Evolutionary conservation across 139 green algal genomes (phyloP).

Genomic region (Tetradesmus lagerheimii): DNA sequence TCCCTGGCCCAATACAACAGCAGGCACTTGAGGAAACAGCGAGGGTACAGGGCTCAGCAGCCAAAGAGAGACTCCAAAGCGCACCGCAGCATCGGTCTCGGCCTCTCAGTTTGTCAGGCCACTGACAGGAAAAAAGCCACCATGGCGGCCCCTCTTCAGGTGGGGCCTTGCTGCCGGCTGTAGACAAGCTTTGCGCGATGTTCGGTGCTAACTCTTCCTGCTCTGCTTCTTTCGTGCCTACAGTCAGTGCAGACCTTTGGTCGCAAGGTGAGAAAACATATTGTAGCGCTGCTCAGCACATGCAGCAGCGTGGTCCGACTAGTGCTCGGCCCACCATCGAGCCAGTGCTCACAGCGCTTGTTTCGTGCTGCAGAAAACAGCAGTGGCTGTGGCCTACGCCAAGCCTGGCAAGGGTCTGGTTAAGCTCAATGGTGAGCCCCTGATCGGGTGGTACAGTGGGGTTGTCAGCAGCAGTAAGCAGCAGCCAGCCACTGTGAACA

Average conservation of each 20-base stretch:
- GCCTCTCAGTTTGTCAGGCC: slow-evolving; percentile 10
- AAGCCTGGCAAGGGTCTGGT: slow-evolving; percentile 95
- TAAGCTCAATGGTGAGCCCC: slow-evolving; percentile 93
- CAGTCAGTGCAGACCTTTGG: slow-evolving; percentile 98
- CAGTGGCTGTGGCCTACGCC: slow-evolving; percentile 95
- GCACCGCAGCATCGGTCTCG: neutral
- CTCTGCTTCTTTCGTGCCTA: neutral
- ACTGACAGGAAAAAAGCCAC: slow-evolving; percentile 20
- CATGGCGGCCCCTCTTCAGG: slow-evolving; percentile 37
- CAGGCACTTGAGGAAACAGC: neutral
- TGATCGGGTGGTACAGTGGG: neutral
- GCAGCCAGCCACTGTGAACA: neutral
- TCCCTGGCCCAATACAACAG: neutral
- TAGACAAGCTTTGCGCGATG: neutral
- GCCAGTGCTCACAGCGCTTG: slow-evolving; percentile 2
- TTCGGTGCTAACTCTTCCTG: neutral
- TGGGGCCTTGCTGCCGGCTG: neutral
- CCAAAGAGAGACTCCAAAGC: neutral
- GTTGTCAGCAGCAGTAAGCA: neutral
- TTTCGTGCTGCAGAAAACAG: slow-evolving; percentile 89
- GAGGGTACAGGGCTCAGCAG: neutral
- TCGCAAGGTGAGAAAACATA: slow-evolving; percentile 81
- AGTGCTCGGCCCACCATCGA: slow-evolving; percentile 2
- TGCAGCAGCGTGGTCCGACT: slow-evolving; percentile 9
- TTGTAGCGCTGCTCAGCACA: neutral